Percentiles rank a stretch among this genome's conserved stretches.
These are phyloP conservation scores for Cornus suecica DNA, from an alignment of 148 eudicot species.

Conservation along the genomic window DNA sequence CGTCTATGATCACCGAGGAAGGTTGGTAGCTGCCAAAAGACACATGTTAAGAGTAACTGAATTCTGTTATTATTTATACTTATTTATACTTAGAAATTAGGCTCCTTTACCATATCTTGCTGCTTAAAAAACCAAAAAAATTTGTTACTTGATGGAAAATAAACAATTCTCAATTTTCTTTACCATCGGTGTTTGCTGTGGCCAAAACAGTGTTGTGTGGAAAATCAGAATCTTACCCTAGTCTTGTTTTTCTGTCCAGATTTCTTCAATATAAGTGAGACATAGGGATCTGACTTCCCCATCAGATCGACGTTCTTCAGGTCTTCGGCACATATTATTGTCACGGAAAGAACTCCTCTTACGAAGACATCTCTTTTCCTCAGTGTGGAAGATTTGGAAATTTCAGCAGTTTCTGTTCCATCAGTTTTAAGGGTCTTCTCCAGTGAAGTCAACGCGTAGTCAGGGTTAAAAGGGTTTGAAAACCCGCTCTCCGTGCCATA, in stretches of 20 bases:
- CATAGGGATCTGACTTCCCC: slow-evolving; percentile 89
- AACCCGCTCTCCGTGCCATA: slow-evolving; percentile 54
- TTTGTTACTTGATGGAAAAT: no score
- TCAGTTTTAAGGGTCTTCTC: slow-evolving; percentile 63
- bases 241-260: slow-evolving; percentile 72
- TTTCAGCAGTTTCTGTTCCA: slow-evolving; percentile 32
- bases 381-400: slow-evolving; percentile 35
- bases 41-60: not conserved
- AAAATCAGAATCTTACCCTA: slow-evolving; percentile 45
- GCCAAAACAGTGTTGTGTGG: no score
- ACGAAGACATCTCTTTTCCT: slow-evolving; percentile 56
- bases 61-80: not conserved
- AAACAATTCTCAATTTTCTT: no score
- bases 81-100: no score
- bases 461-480: slow-evolving; percentile 45
- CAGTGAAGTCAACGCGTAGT: slow-evolving; percentile 54
- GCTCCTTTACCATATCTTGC: not conserved
- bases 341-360: slow-evolving; percentile 87
- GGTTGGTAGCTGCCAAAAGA: not conserved
- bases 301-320: slow-evolving; percentile 65
- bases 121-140: no score
- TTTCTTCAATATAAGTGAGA: slow-evolving; percentile 59
- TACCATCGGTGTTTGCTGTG: no score
- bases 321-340: slow-evolving; percentile 68
- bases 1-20: not conserved